Percentiles rank a stretch among this genome's conserved stretches.
Evolutionary conservation across 805 yeast genomes (phyloP).

Genomic region (Cyberlindnera meyerae): DNA sequence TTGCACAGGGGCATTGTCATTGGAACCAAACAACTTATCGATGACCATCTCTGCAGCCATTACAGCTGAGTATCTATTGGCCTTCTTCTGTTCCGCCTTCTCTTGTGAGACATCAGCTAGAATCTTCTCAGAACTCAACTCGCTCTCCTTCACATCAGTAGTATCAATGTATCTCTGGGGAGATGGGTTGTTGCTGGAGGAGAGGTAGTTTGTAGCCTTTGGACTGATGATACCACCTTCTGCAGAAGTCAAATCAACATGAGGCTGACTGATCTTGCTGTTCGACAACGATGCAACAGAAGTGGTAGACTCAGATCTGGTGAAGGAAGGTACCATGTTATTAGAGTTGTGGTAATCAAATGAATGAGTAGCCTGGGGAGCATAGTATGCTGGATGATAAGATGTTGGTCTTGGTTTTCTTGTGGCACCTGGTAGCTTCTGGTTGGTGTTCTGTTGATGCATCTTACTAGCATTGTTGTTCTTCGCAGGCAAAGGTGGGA

Average conservation of each 20-base stretch:
- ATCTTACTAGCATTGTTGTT: slow-evolving; percentile 14
- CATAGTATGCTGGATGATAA: slow-evolving; percentile 61
- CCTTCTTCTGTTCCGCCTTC: slow-evolving; percentile 18
- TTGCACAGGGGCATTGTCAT: too few species aligned
- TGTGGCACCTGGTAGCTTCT: slow-evolving; percentile 33
- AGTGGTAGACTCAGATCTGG: slow-evolving; percentile 37
- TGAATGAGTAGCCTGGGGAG: slow-evolving; percentile 12
- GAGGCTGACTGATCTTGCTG: slow-evolving; percentile 30
- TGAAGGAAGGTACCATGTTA: slow-evolving; percentile 18
- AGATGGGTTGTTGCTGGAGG: slow-evolving; percentile 7
- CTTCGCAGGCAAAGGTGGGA: slow-evolving; percentile 26
- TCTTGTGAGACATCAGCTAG: slow-evolving; percentile 5
- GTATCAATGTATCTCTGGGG: slow-evolving; percentile 4
- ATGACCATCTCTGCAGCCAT: slow-evolving; percentile 26
- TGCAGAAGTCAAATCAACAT: slow-evolving; percentile 30
- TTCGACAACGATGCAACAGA: slow-evolving; percentile 34
- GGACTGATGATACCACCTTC: slow-evolving; percentile 35
- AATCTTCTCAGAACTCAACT: slow-evolving; percentile 3
- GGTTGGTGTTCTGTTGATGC: slow-evolving; percentile 17
- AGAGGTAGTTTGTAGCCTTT: slow-evolving; percentile 22
- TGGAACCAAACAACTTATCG: slow-evolving; percentile 27
- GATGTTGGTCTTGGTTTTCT: slow-evolving; percentile 80
- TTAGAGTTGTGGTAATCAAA: slow-evolving; percentile 16
- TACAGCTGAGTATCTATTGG: slow-evolving; percentile 27
- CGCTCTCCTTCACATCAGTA: neutral